These are phyloP conservation scores for Calonectria crousiana DNA, from an alignment of 2,329 filamentous ascomycete genomes.

Conservation along the genomic window DNA sequence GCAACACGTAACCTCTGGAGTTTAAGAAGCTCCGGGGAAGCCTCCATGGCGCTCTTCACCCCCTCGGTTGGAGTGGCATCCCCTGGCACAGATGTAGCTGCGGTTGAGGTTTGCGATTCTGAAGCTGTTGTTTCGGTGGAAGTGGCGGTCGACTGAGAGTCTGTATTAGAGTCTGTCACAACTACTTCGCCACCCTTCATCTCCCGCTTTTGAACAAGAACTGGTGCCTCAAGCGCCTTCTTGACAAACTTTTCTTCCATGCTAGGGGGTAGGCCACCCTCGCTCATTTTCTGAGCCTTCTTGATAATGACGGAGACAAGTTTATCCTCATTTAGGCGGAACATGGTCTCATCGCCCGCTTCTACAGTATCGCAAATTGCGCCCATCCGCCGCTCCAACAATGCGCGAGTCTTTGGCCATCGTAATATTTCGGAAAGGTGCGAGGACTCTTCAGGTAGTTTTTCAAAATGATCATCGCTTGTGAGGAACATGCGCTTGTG, in stretches of 20 bases:
- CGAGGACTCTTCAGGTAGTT: slow-evolving; percentile 64
- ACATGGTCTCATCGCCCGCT: slow-evolving; percentile 87
- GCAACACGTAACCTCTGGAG: slow-evolving; percentile 76
- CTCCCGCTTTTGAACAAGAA: slow-evolving; percentile 75
- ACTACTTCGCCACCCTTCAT: slow-evolving; percentile 47
- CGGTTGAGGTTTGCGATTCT: slow-evolving; percentile 57
- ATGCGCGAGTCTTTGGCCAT: slow-evolving; percentile 58
- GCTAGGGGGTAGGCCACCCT: slow-evolving; percentile 76
- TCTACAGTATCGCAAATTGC: slow-evolving; percentile 85
- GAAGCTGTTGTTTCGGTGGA: slow-evolving; percentile 51
- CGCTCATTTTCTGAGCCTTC: slow-evolving; percentile 80
- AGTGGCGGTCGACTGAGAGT: slow-evolving; percentile 54
- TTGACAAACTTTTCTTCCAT: slow-evolving; percentile 89
- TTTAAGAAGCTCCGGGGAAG: slow-evolving; percentile 61
- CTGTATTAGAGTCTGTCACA: slow-evolving; percentile 20
- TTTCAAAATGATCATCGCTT: slow-evolving; percentile 79
- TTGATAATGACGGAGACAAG: slow-evolving; percentile 72
- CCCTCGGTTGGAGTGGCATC: slow-evolving; percentile 48
- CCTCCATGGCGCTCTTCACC: slow-evolving; percentile 57
- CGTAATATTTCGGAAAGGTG: slow-evolving; percentile 71
- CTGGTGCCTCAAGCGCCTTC: slow-evolving; percentile 80
- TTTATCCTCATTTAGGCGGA: slow-evolving; percentile 80
- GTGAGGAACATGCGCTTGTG: slow-evolving; percentile 75
- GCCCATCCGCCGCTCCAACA: slow-evolving; percentile 75
- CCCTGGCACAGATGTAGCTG: slow-evolving; percentile 58